Base-by-base conservation (phyloP, 768 basidiomycete genomes). In the Mycena alexandri region DNA sequence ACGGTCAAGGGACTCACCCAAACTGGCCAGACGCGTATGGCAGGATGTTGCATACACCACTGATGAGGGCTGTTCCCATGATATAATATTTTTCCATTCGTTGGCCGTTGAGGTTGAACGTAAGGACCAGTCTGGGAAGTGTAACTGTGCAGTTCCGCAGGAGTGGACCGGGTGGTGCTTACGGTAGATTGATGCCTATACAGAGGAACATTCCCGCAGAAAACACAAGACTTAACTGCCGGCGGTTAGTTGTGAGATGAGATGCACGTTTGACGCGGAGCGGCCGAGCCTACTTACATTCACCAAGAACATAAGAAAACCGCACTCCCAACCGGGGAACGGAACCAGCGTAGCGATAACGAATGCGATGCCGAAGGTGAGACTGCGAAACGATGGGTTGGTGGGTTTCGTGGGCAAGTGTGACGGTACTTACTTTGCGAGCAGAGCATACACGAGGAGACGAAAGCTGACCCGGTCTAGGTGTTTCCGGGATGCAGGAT, bases 391-490 rank as follows among this genome's bases (percentile, higher is more conserved):
- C 29, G 29, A 29, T 29, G 29, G 29, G 29, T 29, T 36, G 36
- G 24, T 52, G 16, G 46, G 22, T 34, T 52, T 33, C 33, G 43
- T 22, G 29, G 16, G 10, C 22, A 24, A 43, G 17, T 22, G 44
- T 11, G 29, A 44, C 22, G 43, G 46, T 25, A 67, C 65, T 11
- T 29, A 67, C 65, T 67, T 41, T 25, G 65, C 65, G 21, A 50
- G n/a, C 43, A 67, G 38, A 47, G 65, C 65, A 41, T 55, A 67
- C 21, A 38, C 29, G 50, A 67, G 50, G 29, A 67, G 38, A 16
- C 65, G 48, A 36, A 67, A 54, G 55, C 65, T 67, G 10, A 67
- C 65, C 11, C 65, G 59, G 53, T 67, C 65, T 21, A 67, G 42
- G 13, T 67, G 29, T 47, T 25, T 50, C 24, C 53, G 13, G 5